Evolutionary conservation across 2,329 filamentous ascomycete genomes (phyloP).

Genomic region (Diaporthe ampelina): DNA sequence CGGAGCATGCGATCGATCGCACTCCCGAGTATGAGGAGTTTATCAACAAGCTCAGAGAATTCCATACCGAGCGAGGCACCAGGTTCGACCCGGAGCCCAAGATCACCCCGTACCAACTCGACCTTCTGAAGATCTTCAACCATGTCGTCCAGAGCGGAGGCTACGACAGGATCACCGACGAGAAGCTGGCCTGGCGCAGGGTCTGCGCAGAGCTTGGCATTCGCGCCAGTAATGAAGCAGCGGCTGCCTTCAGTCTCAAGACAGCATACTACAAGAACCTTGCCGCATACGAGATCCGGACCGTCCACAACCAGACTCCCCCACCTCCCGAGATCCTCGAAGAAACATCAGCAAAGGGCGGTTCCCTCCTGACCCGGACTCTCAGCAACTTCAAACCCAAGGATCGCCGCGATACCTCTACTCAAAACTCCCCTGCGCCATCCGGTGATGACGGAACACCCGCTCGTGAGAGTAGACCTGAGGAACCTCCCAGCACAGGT

Average conservation of each 20-base stretch:
- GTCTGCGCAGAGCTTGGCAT: slow-evolving; percentile 83
- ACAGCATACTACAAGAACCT: slow-evolving; percentile 92
- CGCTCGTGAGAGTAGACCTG: slow-evolving; percentile 64
- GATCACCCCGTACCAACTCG: slow-evolving; percentile 81
- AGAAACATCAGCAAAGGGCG: slow-evolving; percentile 87
- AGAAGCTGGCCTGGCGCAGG: slow-evolving; percentile 88
- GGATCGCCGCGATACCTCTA: slow-evolving; percentile 64
- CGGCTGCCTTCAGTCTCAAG: slow-evolving; percentile 89
- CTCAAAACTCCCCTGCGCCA: slow-evolving; percentile 69
- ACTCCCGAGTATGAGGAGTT: slow-evolving; percentile 84
- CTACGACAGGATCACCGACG: slow-evolving; percentile 86
- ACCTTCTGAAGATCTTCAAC: slow-evolving; percentile 84
- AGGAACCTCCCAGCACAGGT: slow-evolving; percentile 66
- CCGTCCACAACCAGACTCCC: slow-evolving; percentile 82
- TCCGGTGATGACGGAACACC: slow-evolving; percentile 73
- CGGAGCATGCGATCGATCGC: slow-evolving; percentile 64
- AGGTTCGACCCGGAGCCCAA: slow-evolving; percentile 85
- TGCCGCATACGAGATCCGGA: slow-evolving; percentile 87
- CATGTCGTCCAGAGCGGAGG: slow-evolving; percentile 83
- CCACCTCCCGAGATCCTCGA: slow-evolving; percentile 91
- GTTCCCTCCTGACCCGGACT: slow-evolving; percentile 82
- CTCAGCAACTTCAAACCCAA: slow-evolving; percentile 77
- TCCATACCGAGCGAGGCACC: slow-evolving; percentile 85
- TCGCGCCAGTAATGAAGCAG: slow-evolving; percentile 80
- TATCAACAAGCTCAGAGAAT: slow-evolving; percentile 78